Evolutionary conservation across 1,284 basidiomycete species (phyloP).

Genomic region (Moniliophthora roreri): DNA sequence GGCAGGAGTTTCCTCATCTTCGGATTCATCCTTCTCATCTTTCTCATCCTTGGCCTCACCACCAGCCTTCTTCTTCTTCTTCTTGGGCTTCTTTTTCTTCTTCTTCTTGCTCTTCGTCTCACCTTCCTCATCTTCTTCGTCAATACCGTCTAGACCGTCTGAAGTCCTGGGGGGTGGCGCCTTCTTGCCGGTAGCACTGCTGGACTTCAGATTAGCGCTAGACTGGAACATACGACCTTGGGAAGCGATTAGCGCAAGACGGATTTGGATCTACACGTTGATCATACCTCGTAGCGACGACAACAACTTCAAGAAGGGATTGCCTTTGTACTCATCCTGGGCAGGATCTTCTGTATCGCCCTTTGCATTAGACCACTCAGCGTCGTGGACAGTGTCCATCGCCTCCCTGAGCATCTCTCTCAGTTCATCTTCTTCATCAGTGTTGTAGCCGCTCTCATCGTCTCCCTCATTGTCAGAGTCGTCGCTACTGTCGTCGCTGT

Average conservation of each 20-base stretch:
- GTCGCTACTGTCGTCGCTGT: conserved; percentile 34
- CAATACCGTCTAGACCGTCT: conserved; percentile 54
- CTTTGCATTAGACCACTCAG: conserved; percentile 53
- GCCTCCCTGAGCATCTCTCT: conserved; percentile 63
- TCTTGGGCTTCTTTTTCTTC: conserved; percentile 68
- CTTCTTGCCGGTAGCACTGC: conserved; percentile 17
- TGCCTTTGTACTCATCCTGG: conserved; percentile 57
- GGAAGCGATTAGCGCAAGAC: conserved; percentile 9
- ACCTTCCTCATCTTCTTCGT: conserved; percentile 67
- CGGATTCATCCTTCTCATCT: conserved; percentile 9
- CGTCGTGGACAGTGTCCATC: conserved; percentile 63
- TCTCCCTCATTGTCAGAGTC: conserved; percentile 23
- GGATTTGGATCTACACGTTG: neutral
- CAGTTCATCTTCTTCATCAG: conserved; percentile 66
- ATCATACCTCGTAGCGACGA: conserved; percentile 64
- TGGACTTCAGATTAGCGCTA: conserved; percentile 50
- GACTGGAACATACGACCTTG: conserved; percentile 72
- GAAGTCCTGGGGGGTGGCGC: conserved; percentile 22
- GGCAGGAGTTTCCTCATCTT: conserved; percentile 18
- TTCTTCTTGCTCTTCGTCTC: conserved; percentile 51
- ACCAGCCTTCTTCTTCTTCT: conserved; percentile 56
- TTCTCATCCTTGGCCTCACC: conserved; percentile 21
- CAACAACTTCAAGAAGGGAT: conserved; percentile 73
- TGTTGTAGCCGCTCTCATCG: conserved; percentile 55
- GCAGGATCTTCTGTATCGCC: conserved; percentile 32